phyloP scores from a whole-genome alignment of 345 rosid species.

The Populus nigra region DNA sequence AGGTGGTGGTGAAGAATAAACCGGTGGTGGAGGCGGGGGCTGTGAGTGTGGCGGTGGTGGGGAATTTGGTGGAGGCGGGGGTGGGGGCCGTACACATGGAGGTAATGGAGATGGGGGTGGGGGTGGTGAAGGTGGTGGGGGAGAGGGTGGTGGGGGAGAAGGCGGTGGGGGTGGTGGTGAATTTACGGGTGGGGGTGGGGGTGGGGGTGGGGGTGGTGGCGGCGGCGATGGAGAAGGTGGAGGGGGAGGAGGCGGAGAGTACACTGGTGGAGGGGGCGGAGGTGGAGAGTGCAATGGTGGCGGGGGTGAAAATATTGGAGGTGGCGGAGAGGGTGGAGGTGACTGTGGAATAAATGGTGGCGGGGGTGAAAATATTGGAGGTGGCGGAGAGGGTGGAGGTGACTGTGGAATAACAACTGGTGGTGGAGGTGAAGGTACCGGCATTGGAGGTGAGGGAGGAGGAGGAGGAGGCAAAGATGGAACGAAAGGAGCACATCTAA shows the following conservation, averaged over 20 bases:
- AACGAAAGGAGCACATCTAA: conserved; percentile 63
- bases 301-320: conserved; percentile 17
- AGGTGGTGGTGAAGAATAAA: conserved; percentile 20
- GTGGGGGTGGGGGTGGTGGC: conserved; percentile 48
- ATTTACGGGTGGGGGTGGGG: conserved; percentile 40
- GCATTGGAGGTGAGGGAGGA: conserved; percentile 57
- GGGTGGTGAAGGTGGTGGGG: conserved; percentile 29
- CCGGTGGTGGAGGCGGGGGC: conserved; percentile 23
- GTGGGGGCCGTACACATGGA: conserved; percentile 25
- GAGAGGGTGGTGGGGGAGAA: conserved; percentile 35
- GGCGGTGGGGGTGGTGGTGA: conserved; percentile 38
- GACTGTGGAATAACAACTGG: background rate
- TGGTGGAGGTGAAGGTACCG: conserved; percentile 15
- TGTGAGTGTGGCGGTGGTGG: conserved; percentile 34
- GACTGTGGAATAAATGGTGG: background rate
- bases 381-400: conserved; percentile 19
- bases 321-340: conserved; percentile 19
- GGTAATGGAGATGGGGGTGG: conserved; percentile 27
- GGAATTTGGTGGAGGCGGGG: conserved; percentile 30
- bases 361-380: conserved; percentile 17
- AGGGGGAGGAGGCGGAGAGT: background rate
- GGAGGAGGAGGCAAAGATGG: conserved; percentile 60
- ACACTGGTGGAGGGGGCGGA: conserved; percentile 22
- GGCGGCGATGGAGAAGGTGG: conserved; percentile 7
- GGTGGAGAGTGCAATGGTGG: background rate